Base-by-base conservation (phyloP, 345 rosid genomes). In the Stellera chamaejasme region DNA sequence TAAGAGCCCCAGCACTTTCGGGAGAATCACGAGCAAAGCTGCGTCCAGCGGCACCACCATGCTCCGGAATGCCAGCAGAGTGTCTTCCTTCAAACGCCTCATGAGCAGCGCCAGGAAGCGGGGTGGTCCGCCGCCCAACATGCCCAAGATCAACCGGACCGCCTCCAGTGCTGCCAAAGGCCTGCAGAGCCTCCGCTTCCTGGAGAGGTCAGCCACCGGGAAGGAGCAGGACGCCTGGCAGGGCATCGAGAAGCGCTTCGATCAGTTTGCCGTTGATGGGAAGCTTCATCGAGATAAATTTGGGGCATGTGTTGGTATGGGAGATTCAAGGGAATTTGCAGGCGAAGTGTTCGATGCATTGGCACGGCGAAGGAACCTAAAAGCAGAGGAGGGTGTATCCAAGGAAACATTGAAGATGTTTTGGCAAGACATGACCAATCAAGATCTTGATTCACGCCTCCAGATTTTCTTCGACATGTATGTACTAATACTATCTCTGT, bases 391-490 rank as follows among this genome's bases (percentile, higher is more conserved):
- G 11, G 99, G 99, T 36, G 81, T 93, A 4, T 79, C 80, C 16
- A 76, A 69, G 60, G 92, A 78, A 45, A 77, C 87, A 62, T 53
- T 87, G 48, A 83, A 70, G 61, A 52, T 79, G 60, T 93, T 87
- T 64, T 93, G 99, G 97, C 84, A 83, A 62, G 97, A 93, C 50
- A 87, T 93, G 87, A 81, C 81, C 13, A 79, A 64, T 59, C 79
- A 75, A 64, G 88, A 89, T 62, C 85, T 87, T 4, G 95, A 93
- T 74, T 60, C 86, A 11, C 75, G 99, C 50, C 90, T 93, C 55
- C 96, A 90, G 45, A 87, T 93, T 49, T 93, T 93, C 74, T 93
- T 93, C 55, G 96, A 89, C 74, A 89, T 93, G 99, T 87, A 80
- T 6, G 54, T 13, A 32, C 3, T 7, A 32, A 32, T 32, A 32